phyloP scores from a whole-genome alignment of 768 basidiomycete genomes.

The Russula foetens region DNA sequence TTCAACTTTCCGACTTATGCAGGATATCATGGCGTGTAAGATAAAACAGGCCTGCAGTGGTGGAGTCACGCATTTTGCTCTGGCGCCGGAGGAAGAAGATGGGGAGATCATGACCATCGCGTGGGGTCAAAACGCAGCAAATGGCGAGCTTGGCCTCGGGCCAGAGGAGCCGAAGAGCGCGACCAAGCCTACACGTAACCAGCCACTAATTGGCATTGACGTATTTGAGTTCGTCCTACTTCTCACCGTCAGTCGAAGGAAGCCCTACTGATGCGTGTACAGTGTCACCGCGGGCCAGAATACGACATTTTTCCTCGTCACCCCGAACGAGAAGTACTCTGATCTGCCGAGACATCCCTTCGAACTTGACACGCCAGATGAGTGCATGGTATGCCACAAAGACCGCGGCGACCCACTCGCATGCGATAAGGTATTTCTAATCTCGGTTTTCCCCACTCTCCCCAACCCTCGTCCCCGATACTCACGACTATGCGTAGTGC shows the following conservation, averaged over 20 bases:
- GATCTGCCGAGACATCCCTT: slow-evolving; percentile 76
- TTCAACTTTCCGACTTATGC: slow-evolving; percentile 79
- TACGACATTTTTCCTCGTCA: slow-evolving; percentile 76
- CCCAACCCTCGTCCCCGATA: neutral
- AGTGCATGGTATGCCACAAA: slow-evolving; percentile 64
- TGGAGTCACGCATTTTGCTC: slow-evolving; percentile 83
- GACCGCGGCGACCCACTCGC: slow-evolving; percentile 74
- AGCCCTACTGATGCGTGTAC: neutral
- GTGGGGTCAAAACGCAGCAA: slow-evolving; percentile 83
- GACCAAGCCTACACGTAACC: slow-evolving; percentile 69
- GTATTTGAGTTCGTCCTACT: slow-evolving; percentile 53
- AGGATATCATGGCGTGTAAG: slow-evolving; percentile 86
- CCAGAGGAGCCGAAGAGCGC: slow-evolving; percentile 77
- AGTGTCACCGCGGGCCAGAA: slow-evolving; percentile 84
- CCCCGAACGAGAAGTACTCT: slow-evolving; percentile 62
- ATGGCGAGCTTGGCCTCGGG: slow-evolving; percentile 79
- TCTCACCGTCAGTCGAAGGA: neutral
- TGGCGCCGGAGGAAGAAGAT: slow-evolving; percentile 67
- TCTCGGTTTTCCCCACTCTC: neutral
- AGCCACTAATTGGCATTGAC: slow-evolving; percentile 68
- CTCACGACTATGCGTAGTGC: slow-evolving; percentile 44
- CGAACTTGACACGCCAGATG: slow-evolving; percentile 56
- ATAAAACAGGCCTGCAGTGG: slow-evolving; percentile 62
- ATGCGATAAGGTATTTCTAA: slow-evolving; percentile 71
- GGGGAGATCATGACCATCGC: slow-evolving; percentile 69